Evolutionary conservation across 208 protist species (phyloP).

Genomic region (Crithidia mellificae): DNA sequence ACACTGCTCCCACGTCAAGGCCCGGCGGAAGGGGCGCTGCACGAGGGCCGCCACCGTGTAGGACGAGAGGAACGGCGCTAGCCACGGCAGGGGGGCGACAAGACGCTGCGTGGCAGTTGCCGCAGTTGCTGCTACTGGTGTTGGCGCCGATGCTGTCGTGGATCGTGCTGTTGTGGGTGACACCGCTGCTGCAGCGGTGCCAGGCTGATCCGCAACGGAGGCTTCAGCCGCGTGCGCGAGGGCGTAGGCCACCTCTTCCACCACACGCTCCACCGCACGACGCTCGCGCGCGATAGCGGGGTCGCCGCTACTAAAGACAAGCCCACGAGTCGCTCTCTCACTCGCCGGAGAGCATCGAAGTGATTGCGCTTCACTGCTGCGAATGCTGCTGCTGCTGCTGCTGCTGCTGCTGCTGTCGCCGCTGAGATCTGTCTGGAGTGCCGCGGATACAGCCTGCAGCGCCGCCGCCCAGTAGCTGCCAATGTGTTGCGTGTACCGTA

Average conservation of each 20-base stretch:
- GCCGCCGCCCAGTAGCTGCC: constrained; percentile 52
- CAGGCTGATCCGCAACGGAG: constrained; percentile 8
- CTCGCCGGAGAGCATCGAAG: too few relatives aligned
- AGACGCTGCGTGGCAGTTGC: constrained; percentile 8
- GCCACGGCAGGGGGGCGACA: constrained; percentile 36
- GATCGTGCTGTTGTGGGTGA: too few relatives aligned
- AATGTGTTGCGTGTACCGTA: constrained; percentile 28
- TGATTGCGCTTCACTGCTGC: too few relatives aligned
- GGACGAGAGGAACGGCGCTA: constrained; percentile 56
- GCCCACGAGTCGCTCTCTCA: too few relatives aligned
- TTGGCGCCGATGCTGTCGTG: too few relatives aligned
- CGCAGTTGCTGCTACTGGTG: too few relatives aligned
- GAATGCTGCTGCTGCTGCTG: too few relatives aligned
- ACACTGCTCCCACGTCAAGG: constrained; percentile 54
- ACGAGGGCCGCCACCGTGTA: constrained; percentile 49
- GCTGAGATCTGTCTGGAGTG: not conserved
- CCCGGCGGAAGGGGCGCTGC: constrained; percentile 41
- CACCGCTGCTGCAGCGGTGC: too few relatives aligned
- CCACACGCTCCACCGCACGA: constrained; percentile 10
- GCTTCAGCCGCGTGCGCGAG: constrained; percentile 17
- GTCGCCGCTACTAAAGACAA: too few relatives aligned
- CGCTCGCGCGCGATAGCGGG: not conserved
- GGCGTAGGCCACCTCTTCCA: constrained; percentile 31
- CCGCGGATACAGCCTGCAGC: constrained; percentile 32
- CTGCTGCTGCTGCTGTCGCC: not conserved